Percentiles rank a stretch among this genome's conserved stretches.
These are phyloP conservation scores for Bruguiera gymnorhiza DNA, from an alignment of 345 rosid species.

Conservation along the genomic window DNA sequence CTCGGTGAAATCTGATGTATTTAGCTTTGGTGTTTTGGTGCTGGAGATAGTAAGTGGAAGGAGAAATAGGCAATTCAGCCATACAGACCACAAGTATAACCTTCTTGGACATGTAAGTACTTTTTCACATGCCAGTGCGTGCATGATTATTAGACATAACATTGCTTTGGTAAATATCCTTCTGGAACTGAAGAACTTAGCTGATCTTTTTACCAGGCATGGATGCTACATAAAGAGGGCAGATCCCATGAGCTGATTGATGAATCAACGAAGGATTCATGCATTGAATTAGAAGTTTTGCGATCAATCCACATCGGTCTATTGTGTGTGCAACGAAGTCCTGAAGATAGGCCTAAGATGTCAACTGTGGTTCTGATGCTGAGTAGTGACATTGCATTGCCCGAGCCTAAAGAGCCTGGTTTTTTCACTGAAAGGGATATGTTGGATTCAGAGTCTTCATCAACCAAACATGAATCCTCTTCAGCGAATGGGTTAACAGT, in stretches of 20 bases:
- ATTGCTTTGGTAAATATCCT: too few species aligned
- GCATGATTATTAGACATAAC: too few species aligned
- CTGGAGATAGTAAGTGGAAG: constrained; percentile 1
- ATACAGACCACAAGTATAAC: constrained; percentile 2
- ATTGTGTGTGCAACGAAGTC: constrained; percentile 17
- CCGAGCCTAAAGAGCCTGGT: constrained; percentile 18
- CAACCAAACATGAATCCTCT: constrained; percentile 8
- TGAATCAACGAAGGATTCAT: neutral
- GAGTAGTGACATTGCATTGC: constrained; percentile 8
- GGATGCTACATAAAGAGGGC: constrained; percentile 7
- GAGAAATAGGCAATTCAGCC: constrained; percentile 4
- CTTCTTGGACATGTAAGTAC: constrained; percentile 17
- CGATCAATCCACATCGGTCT: constrained; percentile 13
- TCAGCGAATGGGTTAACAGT: constrained; percentile 17
- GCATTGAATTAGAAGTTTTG: neutral
- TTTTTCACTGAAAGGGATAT: constrained; percentile 19
- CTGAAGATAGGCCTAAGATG: constrained; percentile 19
- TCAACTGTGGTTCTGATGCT: constrained; percentile 23
- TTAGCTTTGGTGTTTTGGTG: constrained; percentile 14
- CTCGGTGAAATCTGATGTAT: constrained; percentile 11
- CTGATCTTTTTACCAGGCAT: constrained; percentile 6
- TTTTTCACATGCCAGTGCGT: neutral
- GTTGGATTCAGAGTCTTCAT: neutral
- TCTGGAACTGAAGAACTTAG: neutral
- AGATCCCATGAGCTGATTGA: neutral